phyloP scores from a whole-genome alignment of 306 rosid genomes.

The Citrullus amarus region DNA sequence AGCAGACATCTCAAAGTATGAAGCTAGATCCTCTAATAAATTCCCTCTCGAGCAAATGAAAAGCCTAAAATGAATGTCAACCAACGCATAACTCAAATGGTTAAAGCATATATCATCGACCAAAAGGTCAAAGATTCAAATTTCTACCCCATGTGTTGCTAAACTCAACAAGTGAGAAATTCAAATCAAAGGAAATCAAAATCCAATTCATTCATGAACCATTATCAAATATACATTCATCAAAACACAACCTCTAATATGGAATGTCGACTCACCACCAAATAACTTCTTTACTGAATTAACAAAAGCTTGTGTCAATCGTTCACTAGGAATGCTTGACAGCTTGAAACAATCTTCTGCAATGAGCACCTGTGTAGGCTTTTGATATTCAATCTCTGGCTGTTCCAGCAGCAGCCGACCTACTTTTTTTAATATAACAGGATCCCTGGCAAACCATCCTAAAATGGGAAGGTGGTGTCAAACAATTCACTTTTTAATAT shows the following conservation, averaged over 20 bases:
- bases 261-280: slow-evolving; percentile 44
- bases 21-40: neutral
- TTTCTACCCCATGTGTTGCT: neutral
- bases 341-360: slow-evolving; percentile 85
- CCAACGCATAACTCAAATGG: neutral
- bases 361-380: slow-evolving; percentile 42
- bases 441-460: slow-evolving; percentile 97
- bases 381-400: slow-evolving; percentile 25
- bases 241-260: neutral
- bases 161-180: neutral
- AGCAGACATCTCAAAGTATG: neutral
- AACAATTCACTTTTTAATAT: slow-evolving; percentile 1
- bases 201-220: neutral
- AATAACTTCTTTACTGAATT: slow-evolving; percentile 46
- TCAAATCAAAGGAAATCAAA: neutral
- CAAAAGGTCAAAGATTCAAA: neutral
- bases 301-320: slow-evolving; percentile 21
- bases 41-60: neutral
- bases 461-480: slow-evolving; percentile 23
- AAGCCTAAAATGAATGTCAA: neutral
- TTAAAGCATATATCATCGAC: neutral
- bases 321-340: slow-evolving; percentile 44
- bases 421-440: slow-evolving; percentile 42
- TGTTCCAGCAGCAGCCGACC: slow-evolving; percentile 49
- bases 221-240: neutral